Conservation (phyloP, 2,329 filamentous ascomycete species). For the Curvularia hawaiiensis region DNA sequence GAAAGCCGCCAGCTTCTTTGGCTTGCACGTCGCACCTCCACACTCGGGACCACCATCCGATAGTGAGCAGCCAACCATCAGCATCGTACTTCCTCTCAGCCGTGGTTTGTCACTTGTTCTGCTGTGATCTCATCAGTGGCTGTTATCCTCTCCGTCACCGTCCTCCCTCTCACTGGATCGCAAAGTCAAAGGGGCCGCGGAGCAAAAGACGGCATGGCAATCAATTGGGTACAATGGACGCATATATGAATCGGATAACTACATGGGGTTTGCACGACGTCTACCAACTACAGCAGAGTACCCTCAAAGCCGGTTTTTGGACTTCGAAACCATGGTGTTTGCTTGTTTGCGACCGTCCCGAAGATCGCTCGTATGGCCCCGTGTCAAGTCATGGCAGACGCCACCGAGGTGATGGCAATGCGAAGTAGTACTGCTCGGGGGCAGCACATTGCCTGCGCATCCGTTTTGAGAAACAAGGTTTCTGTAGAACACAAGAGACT, state of each 20-base stretch:
- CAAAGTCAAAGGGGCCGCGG: constrained; percentile 6
- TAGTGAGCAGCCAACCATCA: not conserved
- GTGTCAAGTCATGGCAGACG: constrained; percentile 1
- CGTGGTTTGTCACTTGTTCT: not conserved
- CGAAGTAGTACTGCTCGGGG: not conserved
- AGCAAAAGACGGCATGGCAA: constrained; percentile 7
- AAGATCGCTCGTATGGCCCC: constrained; percentile 11
- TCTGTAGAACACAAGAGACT: not conserved
- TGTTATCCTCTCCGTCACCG: not conserved
- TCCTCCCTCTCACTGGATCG: not conserved
- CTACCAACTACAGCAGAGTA: constrained; percentile 5
- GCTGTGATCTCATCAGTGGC: not conserved
- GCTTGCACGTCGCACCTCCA: not conserved
- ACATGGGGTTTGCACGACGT: constrained; percentile 12
- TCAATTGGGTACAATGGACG: not conserved
- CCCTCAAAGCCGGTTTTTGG: constrained; percentile 16
- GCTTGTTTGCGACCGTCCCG: not conserved
- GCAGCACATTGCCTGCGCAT: not conserved
- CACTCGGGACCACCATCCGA: not conserved
- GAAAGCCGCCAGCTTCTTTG: not conserved
- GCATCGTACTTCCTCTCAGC: constrained; percentile 1
- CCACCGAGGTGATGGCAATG: not conserved
- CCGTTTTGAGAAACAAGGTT: constrained; percentile 1
- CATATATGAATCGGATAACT: constrained; percentile 16
- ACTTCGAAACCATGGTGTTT: constrained; percentile 1